Base-by-base conservation (phyloP, 768 basidiomycete species). In the Auriscalpium orientale region DNA sequence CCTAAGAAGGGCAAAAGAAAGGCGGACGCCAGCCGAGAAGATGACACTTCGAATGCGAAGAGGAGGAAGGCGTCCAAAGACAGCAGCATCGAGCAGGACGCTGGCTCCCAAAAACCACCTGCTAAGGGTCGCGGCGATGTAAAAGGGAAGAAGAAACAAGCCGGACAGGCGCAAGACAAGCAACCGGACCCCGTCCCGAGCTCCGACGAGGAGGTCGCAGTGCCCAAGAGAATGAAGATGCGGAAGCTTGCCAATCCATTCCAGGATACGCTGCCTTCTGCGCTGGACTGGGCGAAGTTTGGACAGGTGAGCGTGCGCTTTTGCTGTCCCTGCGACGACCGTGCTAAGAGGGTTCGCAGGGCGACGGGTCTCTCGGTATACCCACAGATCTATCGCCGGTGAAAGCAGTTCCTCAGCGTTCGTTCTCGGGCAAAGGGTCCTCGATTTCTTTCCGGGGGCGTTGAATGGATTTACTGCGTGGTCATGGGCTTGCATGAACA, bases 1-100 rank as follows among this genome's bases (percentile, higher is more conserved):
- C 28, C 54, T 43, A 60, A 56, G 12, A 74, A 71, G 58, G 73
- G 72, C 1, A 81, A 79, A 58, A 71, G 72, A 48, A 77, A 72
- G 55, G 70, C 64, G 11, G 59, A 55, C 7, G 34, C 21, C 1
- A 59, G 62, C 8, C 67, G 71, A n/a, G 56, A 56, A 49, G 62
- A 56, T 4, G 53, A 47, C 8, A 56, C 56, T 22, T 58, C 45
- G 57, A 56, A 56, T 38, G 36, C 38, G 12, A 40, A 56, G 46
- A 34, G 49, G 16, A 8, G 54, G 37, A 37, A 55, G 33, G 36
- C 18, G 12, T 20, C 38, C n/a, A 22, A 43, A 37, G 7, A 50
- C 28, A 1, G 22, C 28, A 33, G 59, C 22, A n/a, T 4, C 35
- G 34, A 43, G 43, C 21, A 55, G 22, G 48, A 21, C 21, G 8